Base-by-base conservation (phyloP, 495 filamentous ascomycete species). In the Aspergillus leporis region DNA sequence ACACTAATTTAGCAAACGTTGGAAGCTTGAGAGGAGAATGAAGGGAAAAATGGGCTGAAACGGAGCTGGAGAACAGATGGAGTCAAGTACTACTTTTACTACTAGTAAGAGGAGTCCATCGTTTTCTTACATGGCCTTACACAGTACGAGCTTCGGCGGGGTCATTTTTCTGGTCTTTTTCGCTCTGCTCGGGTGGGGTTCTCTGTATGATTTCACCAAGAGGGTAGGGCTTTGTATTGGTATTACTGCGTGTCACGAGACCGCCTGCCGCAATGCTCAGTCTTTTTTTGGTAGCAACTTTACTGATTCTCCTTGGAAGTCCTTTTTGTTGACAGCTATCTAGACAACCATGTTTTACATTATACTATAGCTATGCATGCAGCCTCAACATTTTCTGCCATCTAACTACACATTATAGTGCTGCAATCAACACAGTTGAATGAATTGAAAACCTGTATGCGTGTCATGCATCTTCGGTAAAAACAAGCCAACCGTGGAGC, bases 11-110 rank as follows among this genome's bases (percentile, higher is more conserved):
- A 49, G 47, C 14, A 53, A 48, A 59, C 47, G 59, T 54, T 51
- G 55, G 51, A 58, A 51, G 53, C 47, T 62, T 55, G 60, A 55
- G 58, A 65, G 40, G 55, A 63, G 52, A 72, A 64, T 65, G 65
- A 61, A 62, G 57, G 60, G 63, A 61, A 70, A 67, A 60, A 58
- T 54, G 55, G 49, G 43, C 40, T 46, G 61, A 51, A 65, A 66
- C 59, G 56, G 63, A 66, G 65, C 68, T 61, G 73, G 63, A 68
- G 63, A 64, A 64, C 47, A 25, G 54, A 56, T 56, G 54, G 54
- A 62, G 65, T 74, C 71, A 61, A 23, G n/a, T n/a, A n/a, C n/a
- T 3, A n/a, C 16, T 22, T 47, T 47, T 47, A 47, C 43, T 23
- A 47, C 19, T 23, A 22, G 41, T 45, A 45, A 45, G 19, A 47